These are phyloP conservation scores for Malassezia arunalokei DNA, from an alignment of 1,284 basidiomycete genomes.

Conservation along the genomic window DNA sequence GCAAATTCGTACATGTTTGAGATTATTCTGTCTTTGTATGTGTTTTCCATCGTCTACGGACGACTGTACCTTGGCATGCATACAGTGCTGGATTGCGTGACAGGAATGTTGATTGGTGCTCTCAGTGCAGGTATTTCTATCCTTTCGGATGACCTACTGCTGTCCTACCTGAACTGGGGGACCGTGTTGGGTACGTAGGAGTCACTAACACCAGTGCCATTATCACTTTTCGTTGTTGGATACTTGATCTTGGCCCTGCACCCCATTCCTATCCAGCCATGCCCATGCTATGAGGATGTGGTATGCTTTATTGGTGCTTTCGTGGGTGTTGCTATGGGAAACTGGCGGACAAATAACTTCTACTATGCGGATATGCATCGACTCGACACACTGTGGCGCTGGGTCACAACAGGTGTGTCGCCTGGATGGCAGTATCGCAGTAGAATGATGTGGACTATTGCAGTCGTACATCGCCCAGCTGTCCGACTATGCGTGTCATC, in stretches of 20 bases:
- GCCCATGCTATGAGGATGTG: slow-evolving; percentile 87
- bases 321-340: slow-evolving; percentile 8
- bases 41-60: slow-evolving; percentile 70
- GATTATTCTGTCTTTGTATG: slow-evolving; percentile 24
- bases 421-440: not conserved
- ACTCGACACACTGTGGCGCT: not conserved
- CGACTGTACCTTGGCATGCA: slow-evolving; percentile 59
- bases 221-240: slow-evolving; percentile 56
- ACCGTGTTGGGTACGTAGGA: not conserved
- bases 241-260: slow-evolving; percentile 61
- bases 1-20: slow-evolving; percentile 25
- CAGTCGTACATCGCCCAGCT: not conserved
- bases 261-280: slow-evolving; percentile 75
- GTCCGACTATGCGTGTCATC: not conserved
- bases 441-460: not conserved
- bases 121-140: not conserved
- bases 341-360: slow-evolving; percentile 10
- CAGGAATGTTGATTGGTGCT: slow-evolving; percentile 24
- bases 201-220: slow-evolving; percentile 54
- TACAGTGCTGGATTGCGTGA: slow-evolving; percentile 43
- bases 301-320: slow-evolving; percentile 13
- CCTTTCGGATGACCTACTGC: not conserved
- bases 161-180: not conserved
- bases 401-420: not conserved
- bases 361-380: not conserved